A percentile compares a stretch with the other conserved stretches of the same genome.
These are phyloP conservation scores for Malus sylvestris DNA, from an alignment of 306 rosid species.

Conservation along the genomic window DNA sequence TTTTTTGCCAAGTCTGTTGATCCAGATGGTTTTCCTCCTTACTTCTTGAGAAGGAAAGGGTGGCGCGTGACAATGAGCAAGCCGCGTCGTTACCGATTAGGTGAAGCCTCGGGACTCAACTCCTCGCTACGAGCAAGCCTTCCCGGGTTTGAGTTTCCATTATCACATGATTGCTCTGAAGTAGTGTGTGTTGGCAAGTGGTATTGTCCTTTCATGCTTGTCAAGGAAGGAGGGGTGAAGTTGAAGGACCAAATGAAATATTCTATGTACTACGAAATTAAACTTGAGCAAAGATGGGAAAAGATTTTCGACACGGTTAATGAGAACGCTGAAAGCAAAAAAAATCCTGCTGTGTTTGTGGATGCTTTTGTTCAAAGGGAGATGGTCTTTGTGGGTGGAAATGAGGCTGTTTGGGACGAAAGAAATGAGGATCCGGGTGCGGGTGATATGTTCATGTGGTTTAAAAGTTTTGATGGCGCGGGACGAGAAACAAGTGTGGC, in stretches of 20 bases:
- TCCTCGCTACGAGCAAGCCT: slow-evolving; percentile 24
- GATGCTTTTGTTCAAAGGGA: slow-evolving; percentile 41
- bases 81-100: slow-evolving; percentile 21
- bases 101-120: slow-evolving; percentile 49
- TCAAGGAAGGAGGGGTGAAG: slow-evolving; percentile 48
- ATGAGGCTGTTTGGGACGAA: slow-evolving; percentile 26
- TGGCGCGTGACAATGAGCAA: slow-evolving; percentile 34
- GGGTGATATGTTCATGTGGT: slow-evolving; percentile 33
- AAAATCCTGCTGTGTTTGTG: slow-evolving; percentile 27
- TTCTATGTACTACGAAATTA: slow-evolving; percentile 48
- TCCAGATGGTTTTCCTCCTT: slow-evolving; percentile 45
- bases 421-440: not conserved
- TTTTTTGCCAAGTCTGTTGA: slow-evolving; percentile 48
- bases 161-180: slow-evolving; percentile 10
- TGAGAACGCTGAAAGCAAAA: not conserved
- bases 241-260: slow-evolving; percentile 36
- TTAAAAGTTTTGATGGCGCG: slow-evolving; percentile 24
- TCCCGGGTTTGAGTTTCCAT: slow-evolving; percentile 32
- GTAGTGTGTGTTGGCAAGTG: slow-evolving; percentile 56
- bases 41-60: slow-evolving; percentile 30
- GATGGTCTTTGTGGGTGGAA: slow-evolving; percentile 26
- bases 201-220: slow-evolving; percentile 60
- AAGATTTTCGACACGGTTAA: slow-evolving; percentile 30
- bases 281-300: slow-evolving; percentile 65
- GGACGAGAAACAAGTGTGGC: slow-evolving; percentile 37